Conservation (phyloP, 148 eudicot species). For the Camellia sinensis region DNA sequence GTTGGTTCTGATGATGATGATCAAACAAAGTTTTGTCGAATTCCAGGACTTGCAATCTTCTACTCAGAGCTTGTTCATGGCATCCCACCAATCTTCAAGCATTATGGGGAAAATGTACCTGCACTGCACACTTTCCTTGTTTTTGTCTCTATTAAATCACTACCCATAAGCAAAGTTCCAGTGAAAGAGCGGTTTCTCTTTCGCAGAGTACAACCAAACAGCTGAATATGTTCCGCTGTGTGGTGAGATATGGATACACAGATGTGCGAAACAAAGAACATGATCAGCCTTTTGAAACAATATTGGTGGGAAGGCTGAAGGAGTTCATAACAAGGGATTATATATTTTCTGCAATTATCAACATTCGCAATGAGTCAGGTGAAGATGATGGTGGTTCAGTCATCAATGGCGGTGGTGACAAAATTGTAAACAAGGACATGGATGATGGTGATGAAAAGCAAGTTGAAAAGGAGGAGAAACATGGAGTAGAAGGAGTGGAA, state of each 20-base stretch:
- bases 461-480: neutral
- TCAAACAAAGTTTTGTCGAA: conserved; percentile 19
- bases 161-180: conserved; percentile 43
- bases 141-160: conserved; percentile 38
- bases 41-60: conserved; percentile 43
- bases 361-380: neutral
- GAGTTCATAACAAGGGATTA: conserved; percentile 23
- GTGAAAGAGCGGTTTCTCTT: conserved; percentile 48
- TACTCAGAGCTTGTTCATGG: conserved; percentile 52
- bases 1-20: neutral
- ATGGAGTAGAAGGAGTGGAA: too few relatives aligned
- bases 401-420: too few relatives aligned
- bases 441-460: neutral
- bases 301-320: conserved; percentile 30
- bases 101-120: conserved; percentile 34
- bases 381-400: neutral
- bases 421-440: too few relatives aligned
- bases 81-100: conserved; percentile 46
- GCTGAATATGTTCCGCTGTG: conserved; percentile 38
- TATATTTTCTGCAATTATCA: neutral
- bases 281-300: conserved; percentile 28
- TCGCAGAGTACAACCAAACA: conserved; percentile 33
- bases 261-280: conserved; percentile 27
- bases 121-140: conserved; percentile 43
- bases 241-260: conserved; percentile 48